phyloP scores from a whole-genome alignment of 2,329 filamentous ascomycete genomes.

The Podosphaera xanthii region DNA sequence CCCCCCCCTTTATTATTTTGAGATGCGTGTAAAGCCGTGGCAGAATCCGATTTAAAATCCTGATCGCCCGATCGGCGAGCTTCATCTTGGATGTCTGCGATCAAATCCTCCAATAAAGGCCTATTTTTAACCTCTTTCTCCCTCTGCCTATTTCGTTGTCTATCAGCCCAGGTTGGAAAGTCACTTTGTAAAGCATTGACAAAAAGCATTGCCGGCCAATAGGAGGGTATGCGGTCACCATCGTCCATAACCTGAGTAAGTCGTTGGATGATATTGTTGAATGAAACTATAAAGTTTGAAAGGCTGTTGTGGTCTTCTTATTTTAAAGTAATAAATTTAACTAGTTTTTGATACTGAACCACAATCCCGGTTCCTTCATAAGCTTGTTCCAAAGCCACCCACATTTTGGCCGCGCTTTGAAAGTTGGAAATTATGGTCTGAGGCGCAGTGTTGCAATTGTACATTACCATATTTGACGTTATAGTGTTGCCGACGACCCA shows the following conservation, averaged over 20 bases:
- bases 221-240: background rate
- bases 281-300: background rate
- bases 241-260: background rate
- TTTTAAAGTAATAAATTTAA: background rate
- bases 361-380: conserved; percentile 1
- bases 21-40: background rate
- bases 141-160: background rate
- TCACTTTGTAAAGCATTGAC: background rate
- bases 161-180: background rate
- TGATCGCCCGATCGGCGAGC: background rate
- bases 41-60: background rate
- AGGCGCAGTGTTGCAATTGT: background rate
- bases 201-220: conserved; percentile 1
- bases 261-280: background rate
- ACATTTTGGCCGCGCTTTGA: background rate
- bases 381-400: background rate
- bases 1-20: background rate
- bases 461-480: background rate
- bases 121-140: background rate
- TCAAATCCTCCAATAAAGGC: background rate
- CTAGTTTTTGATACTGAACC: background rate
- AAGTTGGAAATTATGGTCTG: background rate
- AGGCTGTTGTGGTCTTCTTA: background rate
- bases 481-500: background rate
- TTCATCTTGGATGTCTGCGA: background rate